These are phyloP conservation scores for Trametes maxima DNA, from an alignment of 768 basidiomycete genomes.

Conservation along the genomic window DNA sequence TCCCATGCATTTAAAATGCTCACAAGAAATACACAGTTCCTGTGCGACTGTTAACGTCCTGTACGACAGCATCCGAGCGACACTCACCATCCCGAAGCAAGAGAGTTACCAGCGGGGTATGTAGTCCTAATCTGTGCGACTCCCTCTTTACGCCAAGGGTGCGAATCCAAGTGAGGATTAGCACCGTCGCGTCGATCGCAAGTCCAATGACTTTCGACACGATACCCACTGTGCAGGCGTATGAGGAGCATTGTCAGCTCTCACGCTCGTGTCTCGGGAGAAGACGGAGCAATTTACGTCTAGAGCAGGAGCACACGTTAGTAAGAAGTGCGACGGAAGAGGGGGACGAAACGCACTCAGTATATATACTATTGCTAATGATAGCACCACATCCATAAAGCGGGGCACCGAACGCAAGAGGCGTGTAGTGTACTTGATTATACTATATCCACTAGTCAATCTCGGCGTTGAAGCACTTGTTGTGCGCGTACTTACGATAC, in stretches of 20 bases:
- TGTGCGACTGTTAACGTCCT: neutral
- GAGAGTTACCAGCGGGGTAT: constrained; percentile 16
- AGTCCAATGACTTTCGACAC: neutral
- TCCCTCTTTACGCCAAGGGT: constrained; percentile 16
- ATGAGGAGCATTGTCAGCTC: neutral
- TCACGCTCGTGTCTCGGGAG: neutral
- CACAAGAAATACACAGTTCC: constrained; percentile 22
- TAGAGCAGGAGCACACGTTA: neutral
- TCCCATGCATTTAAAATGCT: neutral
- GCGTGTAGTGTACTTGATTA: constrained; percentile 19
- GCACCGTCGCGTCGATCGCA: constrained; percentile 5
- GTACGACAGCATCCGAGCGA: neutral
- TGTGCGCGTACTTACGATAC: constrained; percentile 12
- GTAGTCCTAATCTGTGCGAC: constrained; percentile 13
- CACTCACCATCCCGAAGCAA: constrained; percentile 20
- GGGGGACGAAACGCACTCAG: neutral
- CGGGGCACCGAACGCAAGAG: constrained; percentile 26
- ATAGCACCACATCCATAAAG: constrained; percentile 24
- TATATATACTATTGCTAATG: neutral
- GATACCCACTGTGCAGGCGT: constrained; percentile 7
- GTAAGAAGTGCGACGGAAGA: neutral
- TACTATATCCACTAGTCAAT: constrained; percentile 5
- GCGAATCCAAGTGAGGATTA: constrained; percentile 18
- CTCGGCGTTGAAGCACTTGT: too few species aligned
- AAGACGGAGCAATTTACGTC: neutral